Evolutionary conservation across 2,329 filamentous ascomycete genomes (phyloP).

Genomic region (Stenocarpella maydis): DNA sequence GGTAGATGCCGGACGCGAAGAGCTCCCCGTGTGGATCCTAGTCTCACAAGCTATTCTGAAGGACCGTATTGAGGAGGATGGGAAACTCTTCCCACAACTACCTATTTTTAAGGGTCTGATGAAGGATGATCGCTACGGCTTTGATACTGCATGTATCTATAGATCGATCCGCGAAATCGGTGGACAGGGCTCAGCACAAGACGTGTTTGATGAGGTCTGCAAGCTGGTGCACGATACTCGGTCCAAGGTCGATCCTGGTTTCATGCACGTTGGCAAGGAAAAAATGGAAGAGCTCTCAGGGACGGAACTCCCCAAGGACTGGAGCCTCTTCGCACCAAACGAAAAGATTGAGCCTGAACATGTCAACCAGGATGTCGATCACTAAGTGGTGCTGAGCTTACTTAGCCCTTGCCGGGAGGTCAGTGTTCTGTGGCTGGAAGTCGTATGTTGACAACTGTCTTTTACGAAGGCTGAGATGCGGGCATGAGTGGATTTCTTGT

Average conservation of each 20-base stretch:
- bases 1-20: neutral
- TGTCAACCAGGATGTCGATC: no score
- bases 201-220: neutral
- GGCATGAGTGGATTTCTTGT: no score
- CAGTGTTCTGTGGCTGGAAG: no score
- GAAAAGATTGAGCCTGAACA: no score
- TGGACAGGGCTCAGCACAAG: no score
- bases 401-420: no score
- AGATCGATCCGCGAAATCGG: neutral
- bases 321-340: neutral
- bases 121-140: neutral
- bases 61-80: neutral
- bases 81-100: neutral
- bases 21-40: neutral
- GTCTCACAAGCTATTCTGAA: neutral
- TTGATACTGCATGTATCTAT: neutral
- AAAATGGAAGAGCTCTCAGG: slow-evolving; percentile 1
- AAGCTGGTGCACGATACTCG: neutral
- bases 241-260: neutral
- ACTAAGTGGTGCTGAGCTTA: no score
- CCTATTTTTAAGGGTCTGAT: neutral
- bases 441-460: no score
- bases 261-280: neutral
- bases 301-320: neutral
- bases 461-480: no score